Percentiles rank a stretch among this genome's conserved stretches.
These are phyloP conservation scores for Mycena sanguinolenta DNA, from an alignment of 768 basidiomycete species.

Conservation along the genomic window DNA sequence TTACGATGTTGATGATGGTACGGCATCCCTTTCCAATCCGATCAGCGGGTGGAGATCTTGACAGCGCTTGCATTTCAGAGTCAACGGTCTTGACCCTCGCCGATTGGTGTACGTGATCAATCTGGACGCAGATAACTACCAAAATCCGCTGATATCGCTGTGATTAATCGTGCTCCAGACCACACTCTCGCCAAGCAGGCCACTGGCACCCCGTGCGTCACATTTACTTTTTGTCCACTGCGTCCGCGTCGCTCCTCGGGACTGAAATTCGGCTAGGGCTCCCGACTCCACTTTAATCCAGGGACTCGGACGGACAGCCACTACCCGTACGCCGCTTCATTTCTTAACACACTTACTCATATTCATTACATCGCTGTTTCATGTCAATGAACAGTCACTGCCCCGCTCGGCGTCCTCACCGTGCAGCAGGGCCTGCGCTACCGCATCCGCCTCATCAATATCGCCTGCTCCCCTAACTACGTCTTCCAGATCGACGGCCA, in stretches of 20 bases:
- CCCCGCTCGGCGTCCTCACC: slow-evolving; percentile 22
- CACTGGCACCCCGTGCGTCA: slow-evolving; percentile 10
- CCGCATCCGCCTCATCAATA: slow-evolving; percentile 47
- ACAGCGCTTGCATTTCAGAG: not conserved
- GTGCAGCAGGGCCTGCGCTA: slow-evolving; percentile 34
- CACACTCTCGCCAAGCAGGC: slow-evolving; percentile 17
- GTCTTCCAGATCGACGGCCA: slow-evolving; percentile 47
- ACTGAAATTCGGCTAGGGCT: slow-evolving; percentile 10
- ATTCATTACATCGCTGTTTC: slow-evolving; percentile 1
- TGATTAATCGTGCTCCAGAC: not conserved
- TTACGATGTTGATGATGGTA: not conserved
- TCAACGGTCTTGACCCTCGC: not conserved
- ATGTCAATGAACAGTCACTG: slow-evolving; percentile 5
- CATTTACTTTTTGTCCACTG: not conserved
- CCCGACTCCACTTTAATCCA: slow-evolving; percentile 30
- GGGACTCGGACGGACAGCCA: slow-evolving; percentile 17
- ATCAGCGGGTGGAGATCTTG: not conserved
- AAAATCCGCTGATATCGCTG: not conserved
- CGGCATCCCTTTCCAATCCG: not conserved
- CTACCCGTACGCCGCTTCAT: slow-evolving; percentile 8
- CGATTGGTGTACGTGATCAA: not conserved
- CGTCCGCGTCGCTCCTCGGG: not conserved
- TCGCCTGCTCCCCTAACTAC: slow-evolving; percentile 46
- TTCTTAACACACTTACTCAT: not conserved
- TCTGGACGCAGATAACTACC: not conserved